A percentile compares a stretch with the other conserved stretches of the same genome.
Conservation (phyloP, 2,329 filamentous ascomycete species). For the Colletotrichum sp. region DNA sequence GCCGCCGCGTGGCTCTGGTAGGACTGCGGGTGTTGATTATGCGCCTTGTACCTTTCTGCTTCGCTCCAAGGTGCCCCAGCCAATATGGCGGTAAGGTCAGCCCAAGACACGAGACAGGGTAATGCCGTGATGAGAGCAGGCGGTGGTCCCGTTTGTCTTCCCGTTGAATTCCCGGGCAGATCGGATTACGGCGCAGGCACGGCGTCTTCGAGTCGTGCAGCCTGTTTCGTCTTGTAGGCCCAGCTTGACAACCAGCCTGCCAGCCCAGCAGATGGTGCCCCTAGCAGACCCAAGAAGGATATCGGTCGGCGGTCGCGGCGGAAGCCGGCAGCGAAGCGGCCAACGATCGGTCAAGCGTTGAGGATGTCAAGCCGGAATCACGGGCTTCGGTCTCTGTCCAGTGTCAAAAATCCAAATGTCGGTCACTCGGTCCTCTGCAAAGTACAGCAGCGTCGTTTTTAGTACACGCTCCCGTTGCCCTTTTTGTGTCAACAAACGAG, state of each 20-base stretch:
- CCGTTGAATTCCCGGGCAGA: background rate
- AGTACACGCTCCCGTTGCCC: background rate
- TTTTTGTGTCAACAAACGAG: background rate
- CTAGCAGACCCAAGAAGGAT: background rate
- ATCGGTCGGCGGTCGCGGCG: background rate
- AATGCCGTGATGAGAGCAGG: background rate
- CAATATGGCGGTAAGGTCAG: background rate
- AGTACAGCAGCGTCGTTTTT: background rate
- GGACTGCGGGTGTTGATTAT: background rate
- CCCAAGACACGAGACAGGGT: background rate
- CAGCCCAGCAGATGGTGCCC: background rate
- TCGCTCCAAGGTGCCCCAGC: background rate
- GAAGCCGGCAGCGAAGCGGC: conserved; percentile 5
- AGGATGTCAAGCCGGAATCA: conserved; percentile 2
- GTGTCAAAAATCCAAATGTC: background rate
- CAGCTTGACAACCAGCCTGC: background rate
- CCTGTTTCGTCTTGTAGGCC: background rate
- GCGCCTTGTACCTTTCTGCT: background rate
- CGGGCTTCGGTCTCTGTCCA: background rate
- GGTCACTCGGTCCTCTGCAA: background rate
- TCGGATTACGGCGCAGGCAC: background rate
- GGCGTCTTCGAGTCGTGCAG: conserved; percentile 2
- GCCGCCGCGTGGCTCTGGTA: background rate
- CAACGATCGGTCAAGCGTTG: background rate
- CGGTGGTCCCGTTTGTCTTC: background rate